Percentiles rank a stretch among this genome's conserved stretches.
Evolutionary conservation across 768 basidiomycete species (phyloP).

Genomic region (Fomitopsis serialis): DNA sequence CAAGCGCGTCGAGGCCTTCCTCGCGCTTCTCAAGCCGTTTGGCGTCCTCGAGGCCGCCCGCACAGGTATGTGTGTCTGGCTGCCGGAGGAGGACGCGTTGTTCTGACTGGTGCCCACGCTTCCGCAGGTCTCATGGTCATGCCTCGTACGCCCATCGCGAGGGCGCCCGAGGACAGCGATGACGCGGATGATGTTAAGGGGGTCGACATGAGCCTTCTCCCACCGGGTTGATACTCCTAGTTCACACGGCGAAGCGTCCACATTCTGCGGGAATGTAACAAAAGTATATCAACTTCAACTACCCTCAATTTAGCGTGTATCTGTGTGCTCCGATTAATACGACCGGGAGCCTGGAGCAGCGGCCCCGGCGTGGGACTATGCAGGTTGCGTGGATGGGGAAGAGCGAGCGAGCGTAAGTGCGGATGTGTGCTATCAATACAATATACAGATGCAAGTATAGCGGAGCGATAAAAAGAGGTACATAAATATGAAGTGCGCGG

Average conservation of each 20-base stretch:
- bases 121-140: constrained; percentile 91
- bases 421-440: constrained; percentile 1
- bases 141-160: constrained; percentile 88
- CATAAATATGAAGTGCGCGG: constrained; percentile 3
- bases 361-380: not conserved
- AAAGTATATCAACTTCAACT: constrained; percentile 4
- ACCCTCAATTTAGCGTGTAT: not conserved
- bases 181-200: constrained; percentile 43
- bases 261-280: not conserved
- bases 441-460: not conserved
- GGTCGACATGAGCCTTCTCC: constrained; percentile 90
- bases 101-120: not conserved
- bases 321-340: not conserved
- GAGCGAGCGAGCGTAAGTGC: not conserved
- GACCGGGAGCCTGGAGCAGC: not conserved
- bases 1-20: constrained; percentile 85
- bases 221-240: constrained; percentile 71
- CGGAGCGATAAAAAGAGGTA: constrained; percentile 1
- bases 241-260: not conserved
- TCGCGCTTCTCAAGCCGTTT: constrained; percentile 87
- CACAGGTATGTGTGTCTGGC: constrained; percentile 56
- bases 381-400: not conserved
- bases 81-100: not conserved
- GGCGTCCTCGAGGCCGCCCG: constrained; percentile 94
- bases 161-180: constrained; percentile 50